Conservation (phyloP, 768 basidiomycete genomes). For the Udeniomyces megalosporus region DNA sequence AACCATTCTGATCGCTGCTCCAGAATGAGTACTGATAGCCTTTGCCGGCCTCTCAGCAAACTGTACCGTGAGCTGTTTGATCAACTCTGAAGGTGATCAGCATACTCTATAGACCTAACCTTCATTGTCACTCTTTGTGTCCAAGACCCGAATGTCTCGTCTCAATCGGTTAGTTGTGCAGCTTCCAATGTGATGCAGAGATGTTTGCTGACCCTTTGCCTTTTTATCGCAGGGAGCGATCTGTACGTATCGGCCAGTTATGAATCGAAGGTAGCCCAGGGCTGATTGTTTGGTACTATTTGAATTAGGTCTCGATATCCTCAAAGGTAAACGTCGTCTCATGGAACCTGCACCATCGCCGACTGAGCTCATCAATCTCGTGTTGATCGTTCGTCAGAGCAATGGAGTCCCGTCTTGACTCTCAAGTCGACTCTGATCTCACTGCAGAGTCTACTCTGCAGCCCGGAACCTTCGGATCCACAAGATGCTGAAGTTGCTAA, state of each 20-base stretch:
- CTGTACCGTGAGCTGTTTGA: conserved; percentile 16
- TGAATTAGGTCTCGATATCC: conserved; percentile 30
- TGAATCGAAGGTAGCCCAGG: background rate
- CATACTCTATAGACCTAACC: no score
- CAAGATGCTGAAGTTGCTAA: conserved; percentile 98
- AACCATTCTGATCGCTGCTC: background rate
- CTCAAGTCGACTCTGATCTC: conserved; percentile 93
- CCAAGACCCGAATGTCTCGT: conserved; percentile 80
- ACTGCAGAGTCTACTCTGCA: conserved; percentile 78
- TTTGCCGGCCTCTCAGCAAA: background rate
- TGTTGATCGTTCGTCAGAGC: conserved; percentile 23
- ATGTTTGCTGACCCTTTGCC: no score
- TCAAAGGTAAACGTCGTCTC: conserved; percentile 39
- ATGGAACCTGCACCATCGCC: background rate
- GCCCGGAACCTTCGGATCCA: conserved; percentile 87
- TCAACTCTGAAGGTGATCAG: no score
- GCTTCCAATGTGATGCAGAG: background rate
- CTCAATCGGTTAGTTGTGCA: conserved; percentile 41
- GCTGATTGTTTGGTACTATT: no score
- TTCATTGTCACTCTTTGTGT: no score
- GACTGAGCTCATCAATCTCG: background rate
- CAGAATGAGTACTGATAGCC: no score
- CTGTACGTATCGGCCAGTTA: conserved; percentile 40
- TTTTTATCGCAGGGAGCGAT: conserved; percentile 60
- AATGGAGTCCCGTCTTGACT: conserved; percentile 89